Evolutionary conservation across 495 filamentous ascomycete genomes (phyloP).

Genomic region (Lasiosphaeria hispida): DNA sequence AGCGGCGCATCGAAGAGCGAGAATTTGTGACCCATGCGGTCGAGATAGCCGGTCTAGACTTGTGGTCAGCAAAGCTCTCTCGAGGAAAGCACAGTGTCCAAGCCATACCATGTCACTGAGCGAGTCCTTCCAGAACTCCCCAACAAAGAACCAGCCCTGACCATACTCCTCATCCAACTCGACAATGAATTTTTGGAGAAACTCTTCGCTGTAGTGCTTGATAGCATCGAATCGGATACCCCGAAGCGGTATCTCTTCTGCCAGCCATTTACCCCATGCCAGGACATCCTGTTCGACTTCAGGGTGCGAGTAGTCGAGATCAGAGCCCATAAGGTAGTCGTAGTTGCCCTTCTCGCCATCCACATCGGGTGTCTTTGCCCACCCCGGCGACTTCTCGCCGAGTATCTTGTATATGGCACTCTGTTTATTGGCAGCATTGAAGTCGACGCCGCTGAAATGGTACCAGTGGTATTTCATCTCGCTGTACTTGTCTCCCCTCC

Average conservation of each 20-base stretch:
- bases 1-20: constrained; percentile 67
- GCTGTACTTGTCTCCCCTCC: constrained; percentile 58
- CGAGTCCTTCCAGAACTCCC: constrained; percentile 68
- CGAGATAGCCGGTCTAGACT: constrained; percentile 49
- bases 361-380: constrained; percentile 57
- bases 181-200: constrained; percentile 59
- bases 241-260: constrained; percentile 52
- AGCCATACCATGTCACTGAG: constrained; percentile 42
- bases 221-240: constrained; percentile 75
- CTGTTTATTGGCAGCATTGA: constrained; percentile 54
- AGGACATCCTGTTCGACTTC: constrained; percentile 64
- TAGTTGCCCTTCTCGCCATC: constrained; percentile 67
- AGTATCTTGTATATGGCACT: constrained; percentile 67
- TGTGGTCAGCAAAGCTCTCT: neutral
- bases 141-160: constrained; percentile 62
- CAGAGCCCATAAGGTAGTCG: constrained; percentile 57
- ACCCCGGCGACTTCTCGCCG: constrained; percentile 58
- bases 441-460: constrained; percentile 71
- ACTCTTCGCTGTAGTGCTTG: constrained; percentile 66
- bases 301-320: constrained; percentile 64
- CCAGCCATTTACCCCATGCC: constrained; percentile 67
- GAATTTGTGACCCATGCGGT: constrained; percentile 55
- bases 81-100: neutral
- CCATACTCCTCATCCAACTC: constrained; percentile 51
- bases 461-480: constrained; percentile 64